Conservation (phyloP, 2,329 filamentous ascomycete genomes). For the Trichoderma brevicompactum region DNA sequence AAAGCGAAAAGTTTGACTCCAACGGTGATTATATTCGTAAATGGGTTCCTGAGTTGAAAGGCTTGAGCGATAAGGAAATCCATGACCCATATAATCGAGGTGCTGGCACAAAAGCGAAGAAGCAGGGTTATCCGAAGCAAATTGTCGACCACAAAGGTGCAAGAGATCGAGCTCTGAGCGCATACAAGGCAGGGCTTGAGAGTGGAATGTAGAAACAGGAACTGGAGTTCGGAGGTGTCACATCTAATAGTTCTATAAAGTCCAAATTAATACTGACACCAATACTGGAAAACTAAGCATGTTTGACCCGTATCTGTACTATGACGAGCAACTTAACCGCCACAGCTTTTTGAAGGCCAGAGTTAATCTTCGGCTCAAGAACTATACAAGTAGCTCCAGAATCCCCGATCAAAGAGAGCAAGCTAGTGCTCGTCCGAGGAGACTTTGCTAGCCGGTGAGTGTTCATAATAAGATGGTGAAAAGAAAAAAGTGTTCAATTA, state of each 20-base stretch:
- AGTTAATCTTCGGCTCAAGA: constrained; percentile 61
- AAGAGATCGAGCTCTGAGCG: constrained; percentile 67
- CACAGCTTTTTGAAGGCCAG: constrained; percentile 66
- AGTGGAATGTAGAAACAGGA: constrained; percentile 36
- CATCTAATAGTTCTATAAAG: constrained; percentile 1
- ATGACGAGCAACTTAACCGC: constrained; percentile 57
- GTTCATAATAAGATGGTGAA: neutral
- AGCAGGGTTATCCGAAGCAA: constrained; percentile 71
- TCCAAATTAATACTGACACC: constrained; percentile 18
- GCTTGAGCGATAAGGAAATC: constrained; percentile 68
- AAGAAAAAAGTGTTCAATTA: constrained; percentile 36
- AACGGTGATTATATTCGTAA: constrained; percentile 78
- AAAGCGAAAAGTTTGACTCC: constrained; percentile 84
- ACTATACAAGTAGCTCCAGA: constrained; percentile 62
- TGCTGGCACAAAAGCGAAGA: constrained; percentile 61
- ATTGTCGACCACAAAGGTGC: constrained; percentile 75
- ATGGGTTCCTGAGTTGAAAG: constrained; percentile 78
- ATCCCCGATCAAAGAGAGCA: constrained; percentile 53
- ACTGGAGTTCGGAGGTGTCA: neutral
- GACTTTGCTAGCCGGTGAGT: constrained; percentile 58
- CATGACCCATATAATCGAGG: constrained; percentile 80
- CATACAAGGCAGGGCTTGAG: constrained; percentile 64
- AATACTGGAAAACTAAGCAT: constrained; percentile 39
- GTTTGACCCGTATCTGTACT: constrained; percentile 71
- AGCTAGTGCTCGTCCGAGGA: constrained; percentile 51